Conservation (phyloP, 352 stramenopile genomes). For the Pythium aphanidermatum region DNA sequence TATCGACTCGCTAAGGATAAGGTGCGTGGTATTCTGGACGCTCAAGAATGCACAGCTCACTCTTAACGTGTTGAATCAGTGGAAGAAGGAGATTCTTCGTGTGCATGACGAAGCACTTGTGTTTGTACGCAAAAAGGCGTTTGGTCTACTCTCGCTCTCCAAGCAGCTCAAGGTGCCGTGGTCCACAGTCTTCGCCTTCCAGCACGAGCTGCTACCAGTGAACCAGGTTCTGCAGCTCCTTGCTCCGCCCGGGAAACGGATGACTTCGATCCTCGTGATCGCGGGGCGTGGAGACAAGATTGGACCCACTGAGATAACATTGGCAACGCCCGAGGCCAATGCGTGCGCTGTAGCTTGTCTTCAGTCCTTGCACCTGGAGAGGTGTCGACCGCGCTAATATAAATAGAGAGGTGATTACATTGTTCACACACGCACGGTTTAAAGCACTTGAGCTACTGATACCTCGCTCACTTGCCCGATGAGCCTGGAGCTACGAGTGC, state of each 20-base stretch:
- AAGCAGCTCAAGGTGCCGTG: conserved; percentile 27
- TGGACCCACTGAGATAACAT: conserved; percentile 25
- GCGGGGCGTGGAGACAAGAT: conserved; percentile 23
- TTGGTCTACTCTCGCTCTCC: conserved; percentile 27
- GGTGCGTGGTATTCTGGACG: too few species aligned
- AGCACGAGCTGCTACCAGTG: conserved; percentile 26
- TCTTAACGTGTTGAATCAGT: conserved; percentile 11
- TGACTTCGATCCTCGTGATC: conserved; percentile 36
- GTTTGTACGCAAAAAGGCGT: conserved; percentile 27
- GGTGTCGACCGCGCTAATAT: conserved; percentile 3
- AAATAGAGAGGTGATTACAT: too few species aligned
- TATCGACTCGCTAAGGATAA: conserved; percentile 7
- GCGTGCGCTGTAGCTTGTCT: conserved; percentile 18
- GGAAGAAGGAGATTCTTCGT: conserved; percentile 29
- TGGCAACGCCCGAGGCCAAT: conserved; percentile 22
- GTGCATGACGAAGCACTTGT: conserved; percentile 24
- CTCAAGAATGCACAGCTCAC: too few species aligned
- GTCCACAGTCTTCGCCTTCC: conserved; percentile 25
- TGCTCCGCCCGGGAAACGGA: conserved; percentile 15
- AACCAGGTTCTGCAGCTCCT: conserved; percentile 19
- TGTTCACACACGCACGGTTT: too few species aligned
- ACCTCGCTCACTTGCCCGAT: too few species aligned
- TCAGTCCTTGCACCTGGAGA: conserved; percentile 22
- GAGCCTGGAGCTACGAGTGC: conserved; percentile 17
- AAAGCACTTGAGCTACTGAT: too few species aligned